These are phyloP conservation scores for Psilocybe cyanescens DNA, from an alignment of 768 basidiomycete genomes.

Conservation along the genomic window DNA sequence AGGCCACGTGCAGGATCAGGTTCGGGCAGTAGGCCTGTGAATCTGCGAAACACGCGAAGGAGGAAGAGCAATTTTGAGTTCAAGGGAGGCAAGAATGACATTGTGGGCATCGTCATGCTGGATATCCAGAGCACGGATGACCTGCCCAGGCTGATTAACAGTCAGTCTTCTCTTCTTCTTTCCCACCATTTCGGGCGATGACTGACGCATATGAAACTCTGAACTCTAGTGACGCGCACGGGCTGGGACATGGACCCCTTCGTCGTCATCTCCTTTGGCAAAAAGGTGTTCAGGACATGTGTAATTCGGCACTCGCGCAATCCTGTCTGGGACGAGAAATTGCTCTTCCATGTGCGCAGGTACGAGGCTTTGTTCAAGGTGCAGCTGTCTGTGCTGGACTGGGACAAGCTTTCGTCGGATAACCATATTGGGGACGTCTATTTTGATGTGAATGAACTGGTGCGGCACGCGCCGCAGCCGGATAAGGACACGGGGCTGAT, in stretches of 20 bases:
- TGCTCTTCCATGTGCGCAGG: conserved; percentile 91
- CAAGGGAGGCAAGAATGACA: conserved; percentile 72
- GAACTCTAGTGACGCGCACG: conserved; percentile 69
- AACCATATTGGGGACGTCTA: conserved; percentile 85
- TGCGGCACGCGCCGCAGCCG: conserved; percentile 69
- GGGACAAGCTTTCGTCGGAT: conserved; percentile 93
- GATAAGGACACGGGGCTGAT: conserved; percentile 57
- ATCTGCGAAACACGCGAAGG: conserved; percentile 12
- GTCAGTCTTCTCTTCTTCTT: conserved; percentile 47
- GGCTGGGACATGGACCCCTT: conserved; percentile 99
- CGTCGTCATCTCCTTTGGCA: conserved; percentile 93
- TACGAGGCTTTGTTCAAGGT: conserved; percentile 83
- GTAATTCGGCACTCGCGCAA: conserved; percentile 83
- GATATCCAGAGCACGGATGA: conserved; percentile 87
- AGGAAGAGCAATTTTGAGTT: conserved; percentile 43
- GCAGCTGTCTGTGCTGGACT: conserved; percentile 87
- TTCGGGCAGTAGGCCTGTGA: neutral
- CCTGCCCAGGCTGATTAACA: conserved; percentile 84
- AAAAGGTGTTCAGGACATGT: conserved; percentile 94
- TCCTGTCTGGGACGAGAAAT: conserved; percentile 93
- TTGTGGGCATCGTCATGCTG: conserved; percentile 93
- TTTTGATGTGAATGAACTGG: conserved; percentile 34
- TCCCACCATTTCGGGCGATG: too few species aligned
- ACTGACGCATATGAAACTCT: too few species aligned
- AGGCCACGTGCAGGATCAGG: neutral